Conservation (phyloP, 2,329 filamentous ascomycete species). For the Trichoderma cornu-damae region DNA sequence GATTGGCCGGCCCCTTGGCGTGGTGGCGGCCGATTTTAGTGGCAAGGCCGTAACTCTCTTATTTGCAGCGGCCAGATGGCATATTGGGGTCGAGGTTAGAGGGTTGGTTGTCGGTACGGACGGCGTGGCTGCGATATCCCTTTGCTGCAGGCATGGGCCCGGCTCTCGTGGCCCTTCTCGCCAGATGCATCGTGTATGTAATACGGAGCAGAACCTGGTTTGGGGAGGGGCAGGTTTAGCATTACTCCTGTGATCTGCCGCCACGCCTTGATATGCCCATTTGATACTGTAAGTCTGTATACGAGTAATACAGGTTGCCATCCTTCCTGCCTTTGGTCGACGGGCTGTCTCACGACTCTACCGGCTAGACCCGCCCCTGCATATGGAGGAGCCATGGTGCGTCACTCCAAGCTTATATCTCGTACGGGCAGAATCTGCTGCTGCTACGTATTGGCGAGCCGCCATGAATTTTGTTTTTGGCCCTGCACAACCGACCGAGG, state of each 20-base stretch:
- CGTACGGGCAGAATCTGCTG: not conserved
- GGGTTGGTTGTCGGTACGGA: too few relatives aligned
- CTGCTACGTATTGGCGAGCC: not conserved
- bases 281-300: too few relatives aligned
- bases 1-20: too few relatives aligned
- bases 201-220: not conserved
- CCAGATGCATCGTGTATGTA: not conserved
- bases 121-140: not conserved
- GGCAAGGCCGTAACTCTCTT: too few relatives aligned
- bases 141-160: not conserved
- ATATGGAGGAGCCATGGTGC: conserved; percentile 5
- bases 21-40: too few relatives aligned
- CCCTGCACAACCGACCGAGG: not conserved
- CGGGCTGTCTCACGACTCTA: conserved; percentile 2
- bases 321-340: not conserved
- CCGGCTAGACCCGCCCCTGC: conserved; percentile 8
- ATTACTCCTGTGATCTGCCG: conserved; percentile 13
- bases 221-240: not conserved
- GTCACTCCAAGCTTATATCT: not conserved
- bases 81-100: not conserved
- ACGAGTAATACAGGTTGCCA: not conserved
- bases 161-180: not conserved
- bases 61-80: not conserved
- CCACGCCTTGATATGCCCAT: conserved; percentile 7
- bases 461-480: not conserved